Percentiles rank a stretch among this genome's conserved stretches.
Conservation (phyloP, 2,329 filamentous ascomycete species). For the Nannizziopsis arthrosporioides region DNA sequence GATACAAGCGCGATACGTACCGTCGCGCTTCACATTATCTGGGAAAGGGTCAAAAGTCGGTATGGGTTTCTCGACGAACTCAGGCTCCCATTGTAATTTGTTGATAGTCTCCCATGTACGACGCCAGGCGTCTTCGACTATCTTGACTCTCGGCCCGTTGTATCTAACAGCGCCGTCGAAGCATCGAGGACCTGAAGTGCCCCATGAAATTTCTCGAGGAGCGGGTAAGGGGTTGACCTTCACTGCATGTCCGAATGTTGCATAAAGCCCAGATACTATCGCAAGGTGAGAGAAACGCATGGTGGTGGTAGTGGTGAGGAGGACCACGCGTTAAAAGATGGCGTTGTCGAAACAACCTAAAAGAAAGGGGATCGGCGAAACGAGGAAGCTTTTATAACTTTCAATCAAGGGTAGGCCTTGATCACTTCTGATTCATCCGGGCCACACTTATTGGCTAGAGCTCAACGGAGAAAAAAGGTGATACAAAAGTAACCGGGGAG, state of each 20-base stretch:
- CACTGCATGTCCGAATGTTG: conserved; percentile 33
- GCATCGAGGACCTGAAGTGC: conserved; percentile 38
- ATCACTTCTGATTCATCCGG: neutral
- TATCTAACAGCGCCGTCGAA: conserved; percentile 32
- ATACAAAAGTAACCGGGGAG: neutral
- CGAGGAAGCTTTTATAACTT: conserved; percentile 1
- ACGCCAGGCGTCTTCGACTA: conserved; percentile 40
- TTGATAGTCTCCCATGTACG: conserved; percentile 40
- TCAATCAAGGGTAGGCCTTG: conserved; percentile 3
- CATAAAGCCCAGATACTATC: conserved; percentile 14
- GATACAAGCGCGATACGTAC: conserved; percentile 22
- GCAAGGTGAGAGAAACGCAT: conserved; percentile 15
- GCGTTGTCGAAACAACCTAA: neutral
- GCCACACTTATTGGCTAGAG: neutral
- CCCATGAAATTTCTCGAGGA: conserved; percentile 44
- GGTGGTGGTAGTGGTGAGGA: neutral
- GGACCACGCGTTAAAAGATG: neutral
- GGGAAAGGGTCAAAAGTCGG: conserved; percentile 43
- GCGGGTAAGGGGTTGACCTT: conserved; percentile 45
- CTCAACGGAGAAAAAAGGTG: neutral
- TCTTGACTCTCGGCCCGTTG: conserved; percentile 26
- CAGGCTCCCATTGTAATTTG: conserved; percentile 44
- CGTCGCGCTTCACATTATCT: conserved; percentile 26
- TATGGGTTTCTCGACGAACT: conserved; percentile 43
- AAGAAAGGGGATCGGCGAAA: neutral